These are phyloP conservation scores for Taphrina confusa DNA, from an alignment of 1,139 yeast genomes.

Conservation along the genomic window DNA sequence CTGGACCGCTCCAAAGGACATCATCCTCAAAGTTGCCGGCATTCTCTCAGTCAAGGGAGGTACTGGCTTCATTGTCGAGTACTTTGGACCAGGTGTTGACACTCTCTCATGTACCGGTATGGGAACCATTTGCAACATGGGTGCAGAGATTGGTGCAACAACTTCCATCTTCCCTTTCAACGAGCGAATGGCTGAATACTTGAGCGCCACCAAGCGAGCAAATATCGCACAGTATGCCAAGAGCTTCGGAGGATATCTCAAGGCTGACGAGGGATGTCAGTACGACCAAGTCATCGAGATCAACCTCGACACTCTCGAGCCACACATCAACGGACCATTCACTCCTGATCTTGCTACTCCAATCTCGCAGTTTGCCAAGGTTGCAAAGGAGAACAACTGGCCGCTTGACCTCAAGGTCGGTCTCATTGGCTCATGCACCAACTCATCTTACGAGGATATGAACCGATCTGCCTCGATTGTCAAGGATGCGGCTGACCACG, in stretches of 20 bases:
- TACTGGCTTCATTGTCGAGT: slow-evolving; percentile 96
- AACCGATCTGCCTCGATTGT: slow-evolving; percentile 94
- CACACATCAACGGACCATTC: slow-evolving; percentile 98
- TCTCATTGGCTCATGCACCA: slow-evolving; percentile 98
- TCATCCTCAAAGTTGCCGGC: slow-evolving; percentile 93
- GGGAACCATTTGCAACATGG: slow-evolving; percentile 99
- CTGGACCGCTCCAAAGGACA: slow-evolving; percentile 99
- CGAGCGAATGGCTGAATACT: slow-evolving; percentile 83
- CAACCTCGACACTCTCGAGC: slow-evolving; percentile 92
- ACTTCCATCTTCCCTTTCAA: slow-evolving; percentile 98
- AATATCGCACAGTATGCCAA: slow-evolving; percentile 80
- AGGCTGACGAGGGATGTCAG: slow-evolving; percentile 92
- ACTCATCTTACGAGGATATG: slow-evolving; percentile 99
- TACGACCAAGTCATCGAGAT: slow-evolving; percentile 95
- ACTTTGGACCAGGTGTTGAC: slow-evolving; percentile 95
- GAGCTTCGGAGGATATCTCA: slow-evolving; percentile 62
- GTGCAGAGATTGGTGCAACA: slow-evolving; percentile 99
- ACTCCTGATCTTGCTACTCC: slow-evolving; percentile 99
- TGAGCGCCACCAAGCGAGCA: slow-evolving; percentile 83
- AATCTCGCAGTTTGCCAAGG: slow-evolving; percentile 86
- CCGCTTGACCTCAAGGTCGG: slow-evolving; percentile 93
- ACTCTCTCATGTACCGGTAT: slow-evolving; percentile 98
- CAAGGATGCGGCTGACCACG: slow-evolving; percentile 85
- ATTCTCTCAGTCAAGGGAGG: slow-evolving; percentile 98
- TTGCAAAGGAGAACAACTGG: slow-evolving; percentile 87